phyloP scores from a whole-genome alignment of 2,329 filamentous ascomycete species.

The Diplodia scrobiculata region DNA sequence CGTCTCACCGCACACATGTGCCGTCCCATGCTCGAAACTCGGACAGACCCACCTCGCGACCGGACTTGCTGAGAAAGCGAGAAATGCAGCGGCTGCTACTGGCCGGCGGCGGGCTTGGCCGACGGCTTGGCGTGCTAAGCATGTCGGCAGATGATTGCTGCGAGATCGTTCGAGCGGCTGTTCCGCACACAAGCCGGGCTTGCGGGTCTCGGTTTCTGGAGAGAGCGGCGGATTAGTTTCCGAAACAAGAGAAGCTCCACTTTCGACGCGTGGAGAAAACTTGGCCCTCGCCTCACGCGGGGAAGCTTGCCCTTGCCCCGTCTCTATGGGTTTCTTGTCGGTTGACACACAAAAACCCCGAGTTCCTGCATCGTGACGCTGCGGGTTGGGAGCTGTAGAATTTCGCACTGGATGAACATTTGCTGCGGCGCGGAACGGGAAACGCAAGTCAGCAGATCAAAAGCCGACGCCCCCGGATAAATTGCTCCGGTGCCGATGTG shows the following conservation, averaged over 20 bases:
- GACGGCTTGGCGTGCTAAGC: not conserved
- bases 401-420: not conserved
- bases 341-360: not conserved
- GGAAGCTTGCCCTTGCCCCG: constrained; percentile 21
- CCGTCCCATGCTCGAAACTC: not conserved
- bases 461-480: constrained; percentile 8
- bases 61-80: not conserved
- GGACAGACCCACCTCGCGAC: constrained; percentile 2
- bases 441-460: not conserved
- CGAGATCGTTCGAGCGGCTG: constrained; percentile 15
- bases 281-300: constrained; percentile 9
- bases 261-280: constrained; percentile 23
- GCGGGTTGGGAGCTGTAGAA: not conserved
- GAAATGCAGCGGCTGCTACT: not conserved
- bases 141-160: constrained; percentile 18
- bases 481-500: not conserved
- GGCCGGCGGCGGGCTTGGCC: constrained; percentile 12
- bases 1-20: constrained; percentile 7
- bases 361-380: not conserved
- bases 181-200: not conserved
- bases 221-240: constrained; percentile 20
- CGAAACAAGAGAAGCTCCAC: constrained; percentile 6
- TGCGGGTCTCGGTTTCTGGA: constrained; percentile 2
- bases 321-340: not conserved
- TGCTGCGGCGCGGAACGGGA: not conserved